Base-by-base conservation (phyloP, 2,329 filamentous ascomycete species). In the Herpotrichia juniperi region DNA sequence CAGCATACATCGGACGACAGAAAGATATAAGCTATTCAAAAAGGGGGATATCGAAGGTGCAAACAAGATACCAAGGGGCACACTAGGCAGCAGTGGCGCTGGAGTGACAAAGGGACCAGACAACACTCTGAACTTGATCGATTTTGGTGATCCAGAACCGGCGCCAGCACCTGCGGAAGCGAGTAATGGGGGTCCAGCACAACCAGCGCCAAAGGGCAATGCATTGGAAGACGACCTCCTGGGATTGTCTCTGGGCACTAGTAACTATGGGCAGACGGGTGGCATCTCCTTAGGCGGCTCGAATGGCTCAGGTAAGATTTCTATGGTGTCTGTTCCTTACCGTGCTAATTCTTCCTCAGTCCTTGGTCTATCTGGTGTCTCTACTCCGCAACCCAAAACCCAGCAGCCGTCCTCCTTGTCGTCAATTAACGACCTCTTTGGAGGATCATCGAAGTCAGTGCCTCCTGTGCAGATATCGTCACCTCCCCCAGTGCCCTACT, bases 1-100 rank as follows among this genome's bases (percentile, higher is more conserved):
- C 75, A 97, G 93, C 76, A 99, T 99, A 83, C 91, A 97, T 71
- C 87, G 93, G 57, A 99, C 94, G 1, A 91, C 97, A 50, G 91
- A 97, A 76, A 82, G 94, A 59, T 99, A 97, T 75, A 96, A 91
- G 81, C 79, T 97, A 49, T 87, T 97, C 75, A 99, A 96, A 80
- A 96, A 94, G 78, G 94, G 94, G 19, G 93, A 99, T 67, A 74
- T 96, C 39, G 91, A 93, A 61, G 91, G 80, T 10, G 91, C 94
- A 14, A 86, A 88, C 59, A 90, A 87, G 72, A 89, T 97, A 60
- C 91, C 91, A 6, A 87, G 90, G 68, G 91, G 93, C 24, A 93
- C 89, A 12, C 81, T 90, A 44, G 85, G 87, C 10, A 86, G 84
- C 21, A 87, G 83, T 54, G 79, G 79, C 44, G 85, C 86, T 53